Base-by-base conservation (phyloP, 345 rosid species). In the Eucalyptus regnans region DNA sequence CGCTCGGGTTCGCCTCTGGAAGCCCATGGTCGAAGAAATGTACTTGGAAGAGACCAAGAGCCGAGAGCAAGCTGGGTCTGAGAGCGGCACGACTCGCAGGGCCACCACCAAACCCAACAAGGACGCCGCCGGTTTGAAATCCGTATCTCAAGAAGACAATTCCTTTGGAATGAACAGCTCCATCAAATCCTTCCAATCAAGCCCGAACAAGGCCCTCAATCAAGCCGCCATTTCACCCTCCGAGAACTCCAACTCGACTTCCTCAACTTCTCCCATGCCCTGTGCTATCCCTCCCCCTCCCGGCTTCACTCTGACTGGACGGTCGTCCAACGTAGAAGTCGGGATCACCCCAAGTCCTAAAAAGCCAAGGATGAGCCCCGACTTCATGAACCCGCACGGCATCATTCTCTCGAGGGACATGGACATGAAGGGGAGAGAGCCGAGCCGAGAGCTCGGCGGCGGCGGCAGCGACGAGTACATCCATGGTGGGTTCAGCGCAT, bases 11-110 rank as follows among this genome's bases (percentile, higher is more conserved):
- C 95, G 98, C 37, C 92, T 96, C 12, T 96, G 97, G 98, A 96
- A 96, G 91, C 98, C 98, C 83, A 95, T 96, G 98, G 97, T 96
- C 7, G 98, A 96, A 91, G 96, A 96, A 86, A 93, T 96, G 96
- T 96, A 96, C 91, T 0, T 66, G 87, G 98, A 95, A 87, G 98
- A 96, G 90, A 89, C 92, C 79, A 90, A 94, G 89, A 93, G 87
- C 66, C 91, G 91, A 50, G 94, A 92, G 52, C 92, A 68, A 86
- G 91, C 58, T 18, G 92, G 89, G 46, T 76, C 84, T 18, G 84
- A 76, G 84, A 76, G 20, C 7, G 84, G 48, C 27, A 12, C 48
- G 48, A 37, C 44, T 20, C 27, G 84, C 84, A 76, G 84, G 8
- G 71, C 90, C 3, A 90, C 87, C n/a, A 90, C 88, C 60, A 90